These are phyloP conservation scores for Crotalaria pallida DNA, from an alignment of 306 rosid species.

Conservation along the genomic window DNA sequence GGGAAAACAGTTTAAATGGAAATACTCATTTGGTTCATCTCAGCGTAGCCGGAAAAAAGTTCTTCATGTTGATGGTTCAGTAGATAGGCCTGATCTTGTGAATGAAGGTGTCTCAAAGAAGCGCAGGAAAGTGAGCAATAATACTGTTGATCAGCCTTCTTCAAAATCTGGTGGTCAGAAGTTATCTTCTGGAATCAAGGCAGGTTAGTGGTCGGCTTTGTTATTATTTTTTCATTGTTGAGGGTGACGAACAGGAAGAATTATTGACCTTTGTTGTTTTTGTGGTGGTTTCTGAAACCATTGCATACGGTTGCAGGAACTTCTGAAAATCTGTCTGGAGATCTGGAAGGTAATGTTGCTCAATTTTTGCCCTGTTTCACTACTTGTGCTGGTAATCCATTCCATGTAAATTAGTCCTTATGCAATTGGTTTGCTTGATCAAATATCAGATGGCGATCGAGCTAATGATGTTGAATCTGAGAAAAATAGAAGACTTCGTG, in stretches of 20 bases:
- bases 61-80: constrained; percentile 33
- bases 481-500: neutral
- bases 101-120: constrained; percentile 45
- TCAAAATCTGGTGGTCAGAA: constrained; percentile 39
- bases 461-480: constrained; percentile 22
- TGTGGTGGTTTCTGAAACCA: constrained; percentile 24
- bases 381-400: constrained; percentile 20
- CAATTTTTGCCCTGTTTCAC: constrained; percentile 22
- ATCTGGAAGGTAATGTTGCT: constrained; percentile 24
- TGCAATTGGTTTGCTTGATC: constrained; percentile 15
- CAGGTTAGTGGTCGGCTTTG: constrained; percentile 45
- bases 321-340: constrained; percentile 7
- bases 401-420: constrained; percentile 3
- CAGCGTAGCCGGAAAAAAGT: constrained; percentile 72
- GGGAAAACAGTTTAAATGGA: constrained; percentile 70
- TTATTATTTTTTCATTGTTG: constrained; percentile 13
- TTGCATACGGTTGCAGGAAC: constrained; percentile 40
- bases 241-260: constrained; percentile 4
- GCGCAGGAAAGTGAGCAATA: constrained; percentile 48
- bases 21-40: constrained; percentile 43
- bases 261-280: neutral
- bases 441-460: constrained; percentile 27
- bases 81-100: constrained; percentile 29
- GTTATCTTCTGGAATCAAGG: constrained; percentile 26
- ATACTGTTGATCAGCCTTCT: constrained; percentile 28